Percentiles rank a stretch among this genome's conserved stretches.
Evolutionary conservation across 2,329 filamentous ascomycete genomes (phyloP).

Genomic region (Cladosporium sp.): DNA sequence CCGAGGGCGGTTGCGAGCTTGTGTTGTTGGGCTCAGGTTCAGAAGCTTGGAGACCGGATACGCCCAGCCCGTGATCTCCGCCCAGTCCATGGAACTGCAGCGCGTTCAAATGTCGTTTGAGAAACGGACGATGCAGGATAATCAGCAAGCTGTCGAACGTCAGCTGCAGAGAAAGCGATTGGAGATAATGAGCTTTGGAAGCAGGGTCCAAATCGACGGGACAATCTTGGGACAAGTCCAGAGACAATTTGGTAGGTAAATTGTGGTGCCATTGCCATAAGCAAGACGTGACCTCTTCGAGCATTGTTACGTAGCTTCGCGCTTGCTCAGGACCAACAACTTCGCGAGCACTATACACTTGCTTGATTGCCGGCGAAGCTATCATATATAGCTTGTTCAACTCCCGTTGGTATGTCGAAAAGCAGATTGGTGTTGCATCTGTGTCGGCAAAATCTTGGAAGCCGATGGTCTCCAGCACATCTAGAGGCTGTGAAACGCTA

Average conservation of each 20-base stretch:
- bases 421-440: slow-evolving; percentile 12
- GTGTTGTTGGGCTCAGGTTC: background rate
- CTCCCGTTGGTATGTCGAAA: slow-evolving; percentile 25
- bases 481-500: slow-evolving; percentile 32
- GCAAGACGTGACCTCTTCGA: slow-evolving; percentile 19
- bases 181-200: slow-evolving; percentile 27
- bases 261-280: slow-evolving; percentile 24
- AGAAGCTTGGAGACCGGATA: slow-evolving; percentile 12
- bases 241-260: slow-evolving; percentile 24
- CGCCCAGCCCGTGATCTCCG: slow-evolving; percentile 5
- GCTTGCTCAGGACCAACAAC: slow-evolving; percentile 9
- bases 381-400: slow-evolving; percentile 29
- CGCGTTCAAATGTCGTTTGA: slow-evolving; percentile 33
- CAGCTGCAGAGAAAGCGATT: slow-evolving; percentile 40
- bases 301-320: slow-evolving; percentile 18
- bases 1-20: background rate
- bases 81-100: slow-evolving; percentile 8
- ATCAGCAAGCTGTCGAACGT: slow-evolving; percentile 42
- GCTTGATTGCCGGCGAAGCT: slow-evolving; percentile 29
- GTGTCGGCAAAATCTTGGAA: slow-evolving; percentile 18
- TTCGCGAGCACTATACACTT: slow-evolving; percentile 24
- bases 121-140: slow-evolving; percentile 39
- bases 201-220: slow-evolving; percentile 13
- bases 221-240: slow-evolving; percentile 22
- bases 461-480: slow-evolving; percentile 30